Evolutionary conservation across 2,329 filamentous ascomycete species (phyloP), one percentile per base, ranked within the genome.

Genomic region (Aspergillus calidoustus): DNA sequence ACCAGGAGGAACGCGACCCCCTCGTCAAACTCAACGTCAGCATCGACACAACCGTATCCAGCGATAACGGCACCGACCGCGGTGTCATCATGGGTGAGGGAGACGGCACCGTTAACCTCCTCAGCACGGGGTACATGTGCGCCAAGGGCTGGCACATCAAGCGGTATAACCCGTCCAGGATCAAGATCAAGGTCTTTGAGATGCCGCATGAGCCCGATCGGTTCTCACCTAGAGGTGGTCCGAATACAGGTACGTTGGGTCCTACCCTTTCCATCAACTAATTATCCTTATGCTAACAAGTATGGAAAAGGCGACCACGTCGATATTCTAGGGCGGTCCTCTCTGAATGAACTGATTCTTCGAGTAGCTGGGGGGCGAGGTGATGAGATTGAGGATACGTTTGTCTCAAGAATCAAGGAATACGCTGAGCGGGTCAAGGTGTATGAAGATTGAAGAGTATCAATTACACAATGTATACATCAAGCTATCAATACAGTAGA

Each of bases 151-250:
- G 95, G 95, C 88, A 89, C 61, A 91, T 97, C 77, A 93, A 92
- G 77, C 86, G 95, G 41, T 99, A 96, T 76, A 99, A 99, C 71
- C 95, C 95, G 0, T 90, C 92, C 0, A 89, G 89, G 2, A 85
- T 89, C 34, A 87, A 92, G 70, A 82, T 99, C 65, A 96, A 88
- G 46, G 91, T 93, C 0, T 93, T 90, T 64, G 95, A 99, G 80
- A 99, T 99, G 95, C 91, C 89, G 1, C 95, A 99, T 73, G 93
- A 98, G 72, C 95, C 95, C 1, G 94, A 97, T 69, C 82, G 92
- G 19, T 99, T 97, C 76, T 94, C 89, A 69, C 92, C 95, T 0
- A 83, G 95, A 4, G 87, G 87, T 47, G 87, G 86, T 0, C 87
- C 87, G 0, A 89, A 89, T 67, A 89, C 87, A 41, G 85, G 82